Conservation (phyloP, 1,284 basidiomycete species). For the Irpex sp. region DNA sequence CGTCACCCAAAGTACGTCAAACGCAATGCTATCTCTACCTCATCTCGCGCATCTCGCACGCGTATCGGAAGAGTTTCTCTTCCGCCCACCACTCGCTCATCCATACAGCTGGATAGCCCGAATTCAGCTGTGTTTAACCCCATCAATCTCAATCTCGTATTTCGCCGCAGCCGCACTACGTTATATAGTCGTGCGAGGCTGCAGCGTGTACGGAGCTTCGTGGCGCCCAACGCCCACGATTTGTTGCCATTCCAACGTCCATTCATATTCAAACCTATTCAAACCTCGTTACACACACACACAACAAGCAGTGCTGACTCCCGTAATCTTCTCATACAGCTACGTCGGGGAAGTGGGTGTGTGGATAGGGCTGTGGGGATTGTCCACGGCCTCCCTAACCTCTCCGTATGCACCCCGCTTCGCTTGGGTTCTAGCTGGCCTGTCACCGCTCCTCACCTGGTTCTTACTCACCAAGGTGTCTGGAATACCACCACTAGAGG, state of each 20-base stretch:
- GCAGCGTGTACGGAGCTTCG: neutral
- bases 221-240: neutral
- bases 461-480: conserved; percentile 54
- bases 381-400: conserved; percentile 50
- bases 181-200: neutral
- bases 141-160: neutral
- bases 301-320: neutral
- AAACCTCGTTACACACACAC: neutral
- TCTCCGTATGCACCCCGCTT: conserved; percentile 42
- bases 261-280: neutral
- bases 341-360: conserved; percentile 78
- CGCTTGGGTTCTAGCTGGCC: conserved; percentile 44
- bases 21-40: neutral
- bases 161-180: neutral
- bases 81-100: neutral
- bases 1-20: conserved; percentile 71
- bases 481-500: conserved; percentile 71
- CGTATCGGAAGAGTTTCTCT: neutral
- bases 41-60: neutral
- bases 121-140: neutral
- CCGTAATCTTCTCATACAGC: conserved; percentile 32
- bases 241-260: neutral
- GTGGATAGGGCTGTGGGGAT: conserved; percentile 68
- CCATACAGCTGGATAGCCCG: neutral
- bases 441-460: conserved; percentile 69